Evolutionary conservation across 331 rosid species (phyloP), one percentile per base, ranked within the genome.

Genomic region (Prunus yedoensis): DNA sequence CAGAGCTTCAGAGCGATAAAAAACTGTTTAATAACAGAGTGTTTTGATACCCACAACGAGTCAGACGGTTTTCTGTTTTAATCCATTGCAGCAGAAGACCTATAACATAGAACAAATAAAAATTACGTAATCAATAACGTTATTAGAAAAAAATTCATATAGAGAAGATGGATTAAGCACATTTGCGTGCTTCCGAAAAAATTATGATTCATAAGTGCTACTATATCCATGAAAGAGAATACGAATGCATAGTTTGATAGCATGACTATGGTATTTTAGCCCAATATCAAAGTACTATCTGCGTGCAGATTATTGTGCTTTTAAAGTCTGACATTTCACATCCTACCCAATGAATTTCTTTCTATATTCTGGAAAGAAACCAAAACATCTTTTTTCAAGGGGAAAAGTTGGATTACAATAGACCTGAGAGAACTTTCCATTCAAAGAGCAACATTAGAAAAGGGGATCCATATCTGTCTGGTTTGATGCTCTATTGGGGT

Each of bases 41-140:
- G 25, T 47, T 79, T 21, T 3, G 46, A 79, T 56, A 20, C 60
- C 70, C 78, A 54, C 71, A 67, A 60, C 2, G 35, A 51, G 21
- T 8, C 73, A 25, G 43, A 49, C 12, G 23, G 15, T 27, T 43
- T 17, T 49, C 18, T 3, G 32, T 52, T 54, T 27, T 18, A 52
- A 30, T 70, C 51, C 1, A 46, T 70, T 53, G 53, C 50, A 6
- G 32, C 74, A 0, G 30, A 25, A 58, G 4, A 35, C 16, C 50
- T 32, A 64, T 35, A 64, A 16, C 69, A 64, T 16, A 7, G 12
- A 64, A 64, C 16, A 21, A 20, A 21, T 0, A 9, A 20, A 52
- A 16, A 5, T 52, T 52, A 52, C 18, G 58, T 16, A 52, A 52
- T 16, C n/a, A 52, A 16, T 18, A 52, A 52, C 2, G 2, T 38